Conservation (phyloP, 768 basidiomycete genomes). For the Cyclocybe cylindracea region DNA sequence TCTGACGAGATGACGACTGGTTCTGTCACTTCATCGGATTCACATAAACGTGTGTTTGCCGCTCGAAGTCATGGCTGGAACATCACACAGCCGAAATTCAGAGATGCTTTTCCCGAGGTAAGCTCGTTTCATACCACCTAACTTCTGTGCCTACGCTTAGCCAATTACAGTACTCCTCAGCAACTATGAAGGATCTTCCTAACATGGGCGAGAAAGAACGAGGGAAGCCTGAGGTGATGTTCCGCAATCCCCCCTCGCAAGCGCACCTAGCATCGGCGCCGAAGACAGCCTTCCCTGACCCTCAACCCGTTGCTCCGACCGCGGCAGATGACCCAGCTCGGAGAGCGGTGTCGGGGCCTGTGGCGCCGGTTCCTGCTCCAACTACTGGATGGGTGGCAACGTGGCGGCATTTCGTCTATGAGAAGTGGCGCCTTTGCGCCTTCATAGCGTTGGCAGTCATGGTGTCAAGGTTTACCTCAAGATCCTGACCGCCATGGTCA, state of each 20-base stretch:
- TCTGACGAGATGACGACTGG: constrained; percentile 98
- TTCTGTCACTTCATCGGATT: constrained; percentile 76
- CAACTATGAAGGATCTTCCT: constrained; percentile 71
- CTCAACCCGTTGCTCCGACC: background rate
- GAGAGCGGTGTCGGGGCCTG: background rate
- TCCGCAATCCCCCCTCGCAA: constrained; percentile 8
- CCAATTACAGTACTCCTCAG: constrained; percentile 62
- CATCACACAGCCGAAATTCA: constrained; percentile 73
- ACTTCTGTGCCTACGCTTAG: constrained; percentile 3
- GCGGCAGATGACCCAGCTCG: constrained; percentile 17
- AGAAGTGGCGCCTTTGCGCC: constrained; percentile 85
- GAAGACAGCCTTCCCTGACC: background rate
- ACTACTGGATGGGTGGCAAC: constrained; percentile 56
- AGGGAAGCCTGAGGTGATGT: constrained; percentile 43
- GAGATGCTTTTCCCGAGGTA: constrained; percentile 88
- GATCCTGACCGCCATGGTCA: constrained; percentile 22
- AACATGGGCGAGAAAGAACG: constrained; percentile 90
- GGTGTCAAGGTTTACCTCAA: constrained; percentile 73
- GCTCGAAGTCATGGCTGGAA: constrained; percentile 86
- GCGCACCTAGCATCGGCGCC: background rate
- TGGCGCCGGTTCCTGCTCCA: constrained; percentile 21
- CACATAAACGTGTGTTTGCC: constrained; percentile 79
- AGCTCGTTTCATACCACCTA: constrained; percentile 28
- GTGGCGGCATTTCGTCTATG: constrained; percentile 71
- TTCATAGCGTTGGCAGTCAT: constrained; percentile 77